A percentile compares a stretch with the other conserved stretches of the same genome.
Evolutionary conservation across 768 basidiomycete genomes (phyloP).

Genomic region (Fistulinella prunicolor): DNA sequence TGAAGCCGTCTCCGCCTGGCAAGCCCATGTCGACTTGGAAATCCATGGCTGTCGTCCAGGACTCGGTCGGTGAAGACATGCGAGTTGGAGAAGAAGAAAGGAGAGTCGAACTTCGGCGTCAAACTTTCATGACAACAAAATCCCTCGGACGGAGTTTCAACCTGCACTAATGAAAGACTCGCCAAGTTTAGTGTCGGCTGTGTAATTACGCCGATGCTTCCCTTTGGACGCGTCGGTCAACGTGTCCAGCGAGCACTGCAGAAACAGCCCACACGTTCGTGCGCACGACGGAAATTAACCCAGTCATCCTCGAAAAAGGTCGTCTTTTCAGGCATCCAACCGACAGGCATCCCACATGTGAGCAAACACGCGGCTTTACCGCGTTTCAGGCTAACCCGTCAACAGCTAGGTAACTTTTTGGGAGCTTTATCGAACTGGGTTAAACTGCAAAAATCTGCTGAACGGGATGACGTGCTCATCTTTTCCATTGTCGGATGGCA

Average conservation of each 20-base stretch:
- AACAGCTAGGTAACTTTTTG: conserved; percentile 88
- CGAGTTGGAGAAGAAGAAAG: background rate
- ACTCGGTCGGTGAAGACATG: conserved; percentile 5
- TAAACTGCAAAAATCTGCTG: conserved; percentile 61
- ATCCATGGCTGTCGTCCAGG: conserved; percentile 19
- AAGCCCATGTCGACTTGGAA: conserved; percentile 15
- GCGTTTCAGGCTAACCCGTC: background rate
- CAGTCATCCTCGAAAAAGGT: conserved; percentile 32
- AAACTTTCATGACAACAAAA: conserved; percentile 11
- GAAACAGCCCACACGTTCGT: too few species aligned
- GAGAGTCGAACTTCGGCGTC: background rate
- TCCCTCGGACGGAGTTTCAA: conserved; percentile 31
- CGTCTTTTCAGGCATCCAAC: conserved; percentile 91
- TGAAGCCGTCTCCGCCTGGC: conserved; percentile 61
- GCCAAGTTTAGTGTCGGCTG: too few species aligned
- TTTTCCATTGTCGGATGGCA: conserved; percentile 95
- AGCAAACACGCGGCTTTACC: conserved; percentile 16
- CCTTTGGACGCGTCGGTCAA: conserved; percentile 9
- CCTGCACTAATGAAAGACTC: too few species aligned
- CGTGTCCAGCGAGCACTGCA: too few species aligned
- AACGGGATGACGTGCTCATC: conserved; percentile 59
- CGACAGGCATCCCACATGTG: conserved; percentile 89
- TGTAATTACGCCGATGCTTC: too few species aligned
- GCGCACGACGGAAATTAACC: too few species aligned
- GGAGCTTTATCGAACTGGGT: conserved; percentile 93